Evolutionary conservation across 164 flowering plant genomes (phyloP), one percentile per base, ranked within the genome.

Genomic region (Vitis labrusca): DNA sequence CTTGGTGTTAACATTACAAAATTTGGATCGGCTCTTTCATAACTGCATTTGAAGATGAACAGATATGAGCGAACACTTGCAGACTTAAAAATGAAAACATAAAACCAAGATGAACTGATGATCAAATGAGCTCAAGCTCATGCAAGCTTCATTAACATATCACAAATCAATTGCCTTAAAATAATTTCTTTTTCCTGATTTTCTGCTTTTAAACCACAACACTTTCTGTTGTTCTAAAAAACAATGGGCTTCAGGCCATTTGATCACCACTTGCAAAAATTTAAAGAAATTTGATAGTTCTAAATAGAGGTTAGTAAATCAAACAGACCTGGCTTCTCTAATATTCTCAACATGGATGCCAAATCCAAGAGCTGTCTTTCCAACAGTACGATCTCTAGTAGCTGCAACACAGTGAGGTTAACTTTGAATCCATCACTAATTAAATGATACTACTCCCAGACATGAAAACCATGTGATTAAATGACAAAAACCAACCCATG

Each of bases 11-110:
- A 76, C 98, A 91, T 90, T 9, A 91, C 88, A 72, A 84, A 94
- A 73, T 94, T 94, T 54, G 97, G 96, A 78, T 91, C 97, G 51
- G 98, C 97, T 82, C 97, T 82, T 81, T 90, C 84, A 61, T 91
- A 94, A 70, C 98, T 91, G 85, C 80, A 79, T 49, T 69, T 50
- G 15, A 62, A 69, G 30, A 55, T 19, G 15, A 52, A 16, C 50
- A 13, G 17, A 58, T 27, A 13, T 10, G 8, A 29, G 9, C 3
- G 11, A 47, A 61, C 3, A 19, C 32, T 62, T 50, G 12, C 64
- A 14, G 32, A 12, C 14, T 29, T 11, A 16, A 13, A 37, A 49
- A 16, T 23, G 16, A 4, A 16, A 16, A 17, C 61, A 59, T 8
- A 14, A 59, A 10, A 27, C 13, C 0, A 27, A 27, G 3, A 16